These are phyloP conservation scores for Monosporozyma siamensis DNA, from an alignment of 805 yeast species.

Conservation along the genomic window DNA sequence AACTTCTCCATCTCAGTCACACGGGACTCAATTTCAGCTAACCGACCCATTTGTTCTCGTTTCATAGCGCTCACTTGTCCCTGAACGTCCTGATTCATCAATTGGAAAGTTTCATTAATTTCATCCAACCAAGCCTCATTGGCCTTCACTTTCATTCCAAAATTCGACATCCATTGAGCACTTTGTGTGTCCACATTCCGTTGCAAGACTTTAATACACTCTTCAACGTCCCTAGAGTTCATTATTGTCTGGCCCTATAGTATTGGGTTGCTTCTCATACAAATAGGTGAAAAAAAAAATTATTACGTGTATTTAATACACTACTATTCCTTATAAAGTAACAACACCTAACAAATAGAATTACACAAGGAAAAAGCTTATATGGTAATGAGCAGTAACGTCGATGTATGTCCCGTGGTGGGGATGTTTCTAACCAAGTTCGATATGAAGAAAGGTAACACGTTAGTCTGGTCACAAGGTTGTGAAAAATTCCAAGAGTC, in stretches of 20 bases:
- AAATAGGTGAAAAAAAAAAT: too few species aligned
- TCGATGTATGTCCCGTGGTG: too few species aligned
- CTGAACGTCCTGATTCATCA: constrained; percentile 19
- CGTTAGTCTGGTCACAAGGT: constrained; percentile 19
- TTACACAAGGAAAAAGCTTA: too few species aligned
- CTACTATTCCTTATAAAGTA: too few species aligned
- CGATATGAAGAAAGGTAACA: constrained; percentile 28
- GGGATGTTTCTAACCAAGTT: constrained; percentile 26
- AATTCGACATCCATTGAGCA: constrained; percentile 22
- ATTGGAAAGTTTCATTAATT: constrained; percentile 13
- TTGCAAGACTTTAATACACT: constrained; percentile 17
- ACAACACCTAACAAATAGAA: too few species aligned
- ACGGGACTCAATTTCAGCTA: constrained; percentile 28
- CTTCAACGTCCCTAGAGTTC: constrained; percentile 12
- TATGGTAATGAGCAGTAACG: too few species aligned
- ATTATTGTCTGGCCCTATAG: neutral
- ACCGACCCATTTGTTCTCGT: constrained; percentile 8
- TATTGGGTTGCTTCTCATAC: too few species aligned
- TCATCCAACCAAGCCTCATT: constrained; percentile 20
- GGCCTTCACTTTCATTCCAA: constrained; percentile 15
- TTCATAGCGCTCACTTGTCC: constrained; percentile 28
- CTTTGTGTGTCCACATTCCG: constrained; percentile 21
- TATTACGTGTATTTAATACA: too few species aligned
- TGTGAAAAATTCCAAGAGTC: constrained; percentile 27
- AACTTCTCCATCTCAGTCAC: constrained; percentile 38